Conservation (phyloP, 306 rosid species). For the Pyrus betulifolia region DNA sequence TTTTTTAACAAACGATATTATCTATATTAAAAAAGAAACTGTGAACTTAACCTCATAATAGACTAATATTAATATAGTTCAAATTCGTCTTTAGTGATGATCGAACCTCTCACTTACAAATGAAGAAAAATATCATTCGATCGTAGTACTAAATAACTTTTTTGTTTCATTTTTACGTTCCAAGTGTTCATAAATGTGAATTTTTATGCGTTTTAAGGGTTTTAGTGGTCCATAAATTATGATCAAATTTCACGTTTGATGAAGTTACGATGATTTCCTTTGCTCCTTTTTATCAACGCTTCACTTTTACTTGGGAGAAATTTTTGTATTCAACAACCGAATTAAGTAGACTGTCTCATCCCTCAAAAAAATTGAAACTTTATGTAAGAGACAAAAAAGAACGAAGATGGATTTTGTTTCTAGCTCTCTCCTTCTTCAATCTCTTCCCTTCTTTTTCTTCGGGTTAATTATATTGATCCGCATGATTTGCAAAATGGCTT, state of each 20-base stretch:
- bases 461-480: no score
- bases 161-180: neutral
- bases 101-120: no score
- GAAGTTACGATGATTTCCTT: neutral
- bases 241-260: neutral
- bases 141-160: neutral
- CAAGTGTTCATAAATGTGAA: neutral
- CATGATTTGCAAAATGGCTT: no score
- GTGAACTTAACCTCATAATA: rapidly evolving
- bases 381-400: no score
- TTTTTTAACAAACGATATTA: no score
- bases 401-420: neutral
- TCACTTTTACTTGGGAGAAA: no score
- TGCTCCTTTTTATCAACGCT: neutral
- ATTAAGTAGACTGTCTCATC: no score
- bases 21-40: rapidly evolving
- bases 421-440: neutral
- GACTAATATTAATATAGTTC: rapidly evolving
- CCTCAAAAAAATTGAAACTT: no score
- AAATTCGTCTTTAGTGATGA: rapidly evolving
- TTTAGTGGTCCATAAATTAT: neutral
- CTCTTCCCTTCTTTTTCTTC: neutral
- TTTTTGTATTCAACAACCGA: no score
- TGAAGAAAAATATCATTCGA: no score
- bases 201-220: neutral